phyloP scores from a whole-genome alignment of 2,329 filamentous ascomycete species.

The Aspergillus niger region DNA sequence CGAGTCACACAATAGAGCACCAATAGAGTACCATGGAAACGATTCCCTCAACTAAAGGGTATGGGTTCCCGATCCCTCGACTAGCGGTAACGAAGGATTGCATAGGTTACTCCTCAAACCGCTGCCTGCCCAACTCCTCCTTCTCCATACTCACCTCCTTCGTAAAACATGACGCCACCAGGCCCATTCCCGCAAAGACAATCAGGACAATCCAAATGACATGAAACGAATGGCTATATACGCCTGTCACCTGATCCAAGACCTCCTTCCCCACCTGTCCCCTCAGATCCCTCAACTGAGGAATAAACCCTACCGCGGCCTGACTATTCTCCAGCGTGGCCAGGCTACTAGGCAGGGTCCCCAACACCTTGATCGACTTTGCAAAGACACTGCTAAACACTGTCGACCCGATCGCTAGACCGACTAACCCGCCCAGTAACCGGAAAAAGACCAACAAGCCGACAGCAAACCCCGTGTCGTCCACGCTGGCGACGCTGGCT shows the following conservation, averaged over 20 bases:
- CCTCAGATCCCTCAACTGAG: not conserved
- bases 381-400: not conserved
- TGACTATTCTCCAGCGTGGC: not conserved
- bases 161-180: constrained; percentile 6
- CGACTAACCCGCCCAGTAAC: not conserved
- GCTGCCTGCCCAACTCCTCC: constrained; percentile 8
- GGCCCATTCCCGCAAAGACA: constrained; percentile 3
- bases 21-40: not conserved
- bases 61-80: not conserved
- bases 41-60: not conserved
- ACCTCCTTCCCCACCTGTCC: not conserved
- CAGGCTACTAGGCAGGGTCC: not conserved
- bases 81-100: not conserved
- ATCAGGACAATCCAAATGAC: constrained; percentile 10
- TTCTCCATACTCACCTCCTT: constrained; percentile 9
- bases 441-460: not conserved
- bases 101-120: not conserved
- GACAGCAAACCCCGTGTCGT: not conserved
- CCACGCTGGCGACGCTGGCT: not conserved
- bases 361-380: not conserved
- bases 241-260: not conserved
- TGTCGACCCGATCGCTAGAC: not conserved
- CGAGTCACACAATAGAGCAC: not conserved
- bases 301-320: not conserved
- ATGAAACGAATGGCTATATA: constrained; percentile 8